phyloP scores from a whole-genome alignment of 1,139 yeast genomes.

The Pichia sp. region DNA sequence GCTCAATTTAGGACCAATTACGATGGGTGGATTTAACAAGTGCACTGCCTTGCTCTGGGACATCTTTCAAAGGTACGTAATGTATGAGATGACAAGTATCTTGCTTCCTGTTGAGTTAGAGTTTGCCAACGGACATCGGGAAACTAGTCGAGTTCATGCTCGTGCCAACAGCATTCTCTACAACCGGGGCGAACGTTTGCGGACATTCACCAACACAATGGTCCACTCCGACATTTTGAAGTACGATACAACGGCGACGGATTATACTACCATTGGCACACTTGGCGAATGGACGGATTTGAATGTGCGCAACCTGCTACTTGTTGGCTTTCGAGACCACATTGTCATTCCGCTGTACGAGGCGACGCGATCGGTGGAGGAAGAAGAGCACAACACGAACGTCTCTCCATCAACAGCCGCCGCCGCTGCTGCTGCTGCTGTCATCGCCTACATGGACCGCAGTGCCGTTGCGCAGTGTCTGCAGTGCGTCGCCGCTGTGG shows the following conservation, averaged over 20 bases:
- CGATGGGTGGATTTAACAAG: slow-evolving; percentile 20
- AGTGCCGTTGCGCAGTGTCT: slow-evolving; percentile 46
- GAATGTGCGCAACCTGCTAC: slow-evolving; percentile 22
- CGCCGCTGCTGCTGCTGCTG: no score
- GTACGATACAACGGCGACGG: background rate
- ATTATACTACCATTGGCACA: slow-evolving; percentile 5
- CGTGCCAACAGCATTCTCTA: slow-evolving; percentile 9
- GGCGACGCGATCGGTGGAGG: slow-evolving; percentile 26
- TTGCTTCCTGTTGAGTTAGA: slow-evolving; percentile 54
- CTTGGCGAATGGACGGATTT: slow-evolving; percentile 14
- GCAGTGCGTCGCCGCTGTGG: slow-evolving; percentile 43
- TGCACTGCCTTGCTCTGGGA: slow-evolving; percentile 45
- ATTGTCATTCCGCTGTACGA: slow-evolving; percentile 44
- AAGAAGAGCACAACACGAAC: slow-evolving; percentile 10
- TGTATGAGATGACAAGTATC: slow-evolving; percentile 53
- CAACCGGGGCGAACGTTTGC: slow-evolving; percentile 8
- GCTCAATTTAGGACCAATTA: slow-evolving; percentile 8
- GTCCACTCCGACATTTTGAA: slow-evolving; percentile 12
- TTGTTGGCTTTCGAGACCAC: slow-evolving; percentile 41
- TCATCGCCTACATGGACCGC: no score
- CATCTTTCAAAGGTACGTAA: slow-evolving; percentile 42
- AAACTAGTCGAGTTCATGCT: slow-evolving; percentile 7
- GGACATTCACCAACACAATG: slow-evolving; percentile 12
- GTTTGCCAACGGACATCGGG: slow-evolving; percentile 13
- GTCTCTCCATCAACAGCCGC: no score